phyloP scores from a whole-genome alignment of 768 basidiomycete species.

The Pleurotus pulmonarius region DNA sequence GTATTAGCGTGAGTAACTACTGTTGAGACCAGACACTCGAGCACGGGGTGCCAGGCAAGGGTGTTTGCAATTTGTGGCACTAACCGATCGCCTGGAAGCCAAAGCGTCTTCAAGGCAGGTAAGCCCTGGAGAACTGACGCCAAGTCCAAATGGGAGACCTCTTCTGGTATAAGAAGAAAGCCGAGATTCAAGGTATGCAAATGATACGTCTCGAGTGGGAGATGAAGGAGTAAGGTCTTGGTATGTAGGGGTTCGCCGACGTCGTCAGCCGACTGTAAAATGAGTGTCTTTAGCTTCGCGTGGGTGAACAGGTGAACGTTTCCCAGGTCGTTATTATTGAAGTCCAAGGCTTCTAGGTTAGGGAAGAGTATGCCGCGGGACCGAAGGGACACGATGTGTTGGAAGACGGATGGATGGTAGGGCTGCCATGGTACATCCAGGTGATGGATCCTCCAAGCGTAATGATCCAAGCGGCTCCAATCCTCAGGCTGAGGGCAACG shows the following conservation, averaged over 20 bases:
- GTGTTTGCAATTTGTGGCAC: neutral
- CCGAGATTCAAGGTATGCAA: neutral
- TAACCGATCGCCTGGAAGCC: neutral
- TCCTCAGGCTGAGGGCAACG: neutral
- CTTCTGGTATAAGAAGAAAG: neutral
- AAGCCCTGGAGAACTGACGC: neutral
- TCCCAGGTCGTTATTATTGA: neutral
- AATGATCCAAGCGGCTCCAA: neutral
- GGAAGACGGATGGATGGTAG: neutral
- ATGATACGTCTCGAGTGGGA: neutral
- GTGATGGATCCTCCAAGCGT: neutral
- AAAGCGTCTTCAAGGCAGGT: neutral
- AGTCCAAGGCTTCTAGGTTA: neutral
- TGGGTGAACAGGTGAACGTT: neutral
- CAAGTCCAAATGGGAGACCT: neutral
- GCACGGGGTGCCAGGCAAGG: neutral
- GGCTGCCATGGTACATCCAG: neutral
- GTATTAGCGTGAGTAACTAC: neutral
- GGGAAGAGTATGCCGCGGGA: neutral
- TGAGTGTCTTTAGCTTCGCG: neutral
- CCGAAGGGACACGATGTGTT: neutral
- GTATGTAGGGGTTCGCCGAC: neutral
- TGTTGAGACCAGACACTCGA: neutral
- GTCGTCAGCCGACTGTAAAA: neutral
- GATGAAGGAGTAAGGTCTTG: neutral